Conservation (phyloP, 73 alveolate species). For the Durusdinium trenchii region DNA sequence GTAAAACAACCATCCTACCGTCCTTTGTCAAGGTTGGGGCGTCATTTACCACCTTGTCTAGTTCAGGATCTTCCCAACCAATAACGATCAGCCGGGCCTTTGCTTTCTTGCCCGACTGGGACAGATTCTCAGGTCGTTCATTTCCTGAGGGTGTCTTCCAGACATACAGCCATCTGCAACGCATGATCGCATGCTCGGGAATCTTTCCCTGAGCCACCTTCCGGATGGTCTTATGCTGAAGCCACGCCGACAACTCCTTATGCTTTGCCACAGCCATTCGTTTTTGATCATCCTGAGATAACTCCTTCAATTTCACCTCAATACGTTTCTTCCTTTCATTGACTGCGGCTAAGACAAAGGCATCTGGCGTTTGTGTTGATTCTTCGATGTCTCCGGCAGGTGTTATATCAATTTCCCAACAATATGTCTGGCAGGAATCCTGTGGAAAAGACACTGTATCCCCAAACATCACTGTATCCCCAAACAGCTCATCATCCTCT, state of each 20-base stretch:
- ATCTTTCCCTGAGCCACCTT: neutral
- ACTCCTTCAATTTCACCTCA: neutral
- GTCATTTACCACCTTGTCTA: neutral
- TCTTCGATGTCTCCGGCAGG: neutral
- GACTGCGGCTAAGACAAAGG: neutral
- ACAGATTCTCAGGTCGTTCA: neutral
- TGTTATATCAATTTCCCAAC: neutral
- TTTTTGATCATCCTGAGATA: neutral
- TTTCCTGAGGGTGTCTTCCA: neutral
- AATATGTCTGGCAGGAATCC: neutral
- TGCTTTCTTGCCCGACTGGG: neutral
- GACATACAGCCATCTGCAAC: neutral
- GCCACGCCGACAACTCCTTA: neutral
- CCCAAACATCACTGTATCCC: neutral
- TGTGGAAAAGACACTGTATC: neutral
- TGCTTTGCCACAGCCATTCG: neutral
- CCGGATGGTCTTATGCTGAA: neutral
- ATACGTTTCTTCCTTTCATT: neutral
- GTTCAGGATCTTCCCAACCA: neutral
- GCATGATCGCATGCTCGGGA: neutral
- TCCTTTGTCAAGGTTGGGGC: conserved; percentile 1
- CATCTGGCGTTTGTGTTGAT: neutral
- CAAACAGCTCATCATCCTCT: neutral
- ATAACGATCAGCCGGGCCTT: neutral
- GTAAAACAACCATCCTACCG: neutral